These are phyloP conservation scores for Botrytis aclada DNA, from an alignment of 2,329 filamentous ascomycete species.

Conservation along the genomic window DNA sequence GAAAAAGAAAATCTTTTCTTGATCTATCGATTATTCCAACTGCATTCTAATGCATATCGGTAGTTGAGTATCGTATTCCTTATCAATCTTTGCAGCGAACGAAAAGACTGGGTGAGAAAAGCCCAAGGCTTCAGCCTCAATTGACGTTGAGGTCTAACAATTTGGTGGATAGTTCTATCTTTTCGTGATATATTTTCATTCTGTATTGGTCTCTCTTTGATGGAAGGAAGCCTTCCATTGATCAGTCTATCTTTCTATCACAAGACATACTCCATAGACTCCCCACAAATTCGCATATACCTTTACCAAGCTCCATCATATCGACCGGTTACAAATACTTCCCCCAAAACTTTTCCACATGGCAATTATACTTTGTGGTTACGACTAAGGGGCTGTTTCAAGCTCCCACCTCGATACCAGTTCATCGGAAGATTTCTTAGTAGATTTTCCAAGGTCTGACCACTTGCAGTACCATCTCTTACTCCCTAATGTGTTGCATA, in stretches of 20 bases:
- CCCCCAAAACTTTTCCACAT: not conserved
- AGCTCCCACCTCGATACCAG: not conserved
- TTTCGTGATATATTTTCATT: not conserved
- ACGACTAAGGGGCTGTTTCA: not conserved
- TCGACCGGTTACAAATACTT: not conserved
- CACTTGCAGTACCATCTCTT: not conserved
- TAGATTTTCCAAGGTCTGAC: not conserved
- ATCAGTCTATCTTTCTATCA: not conserved
- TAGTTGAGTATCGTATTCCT: not conserved
- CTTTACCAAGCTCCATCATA: not conserved
- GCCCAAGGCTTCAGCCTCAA: not conserved
- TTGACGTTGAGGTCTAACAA: not conserved
- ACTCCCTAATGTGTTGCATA: not conserved
- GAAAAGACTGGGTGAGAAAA: too few species aligned
- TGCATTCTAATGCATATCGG: not conserved
- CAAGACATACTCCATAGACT: not conserved
- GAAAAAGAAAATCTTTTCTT: not conserved
- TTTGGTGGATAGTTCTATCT: not conserved
- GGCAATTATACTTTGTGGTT: not conserved
- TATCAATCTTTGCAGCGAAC: not conserved
- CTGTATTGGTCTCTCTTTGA: not conserved
- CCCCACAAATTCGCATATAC: not conserved
- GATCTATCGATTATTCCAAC: not conserved
- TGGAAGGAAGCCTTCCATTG: not conserved
- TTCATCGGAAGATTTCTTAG: conserved; percentile 1